A percentile compares a stretch with the other conserved stretches of the same genome.
phyloP scores from a whole-genome alignment of 805 yeast species.

The Limtongia smithiae region DNA sequence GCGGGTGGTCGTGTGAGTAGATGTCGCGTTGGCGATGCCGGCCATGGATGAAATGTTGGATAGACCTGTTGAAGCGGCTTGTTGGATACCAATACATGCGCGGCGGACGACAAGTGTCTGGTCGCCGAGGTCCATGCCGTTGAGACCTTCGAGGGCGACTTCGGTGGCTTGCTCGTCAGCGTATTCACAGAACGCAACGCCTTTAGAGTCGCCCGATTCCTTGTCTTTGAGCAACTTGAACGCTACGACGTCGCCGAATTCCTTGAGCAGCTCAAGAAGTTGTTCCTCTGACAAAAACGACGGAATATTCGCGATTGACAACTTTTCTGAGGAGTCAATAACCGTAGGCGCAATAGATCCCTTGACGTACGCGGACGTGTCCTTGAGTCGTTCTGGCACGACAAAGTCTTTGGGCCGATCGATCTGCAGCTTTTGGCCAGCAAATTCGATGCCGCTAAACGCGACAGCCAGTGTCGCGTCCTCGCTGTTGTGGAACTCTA shows the following conservation, averaged over 20 bases:
- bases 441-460: slow-evolving; percentile 38
- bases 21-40: slow-evolving; percentile 34
- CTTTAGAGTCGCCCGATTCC: slow-evolving; percentile 50
- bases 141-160: slow-evolving; percentile 38
- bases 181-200: slow-evolving; percentile 56
- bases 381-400: slow-evolving; percentile 33
- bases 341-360: slow-evolving; percentile 31
- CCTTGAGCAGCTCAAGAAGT: slow-evolving; percentile 43
- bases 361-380: slow-evolving; percentile 10
- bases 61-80: slow-evolving; percentile 13
- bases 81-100: slow-evolving; percentile 41
- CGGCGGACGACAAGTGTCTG: slow-evolving; percentile 38
- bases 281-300: slow-evolving; percentile 43
- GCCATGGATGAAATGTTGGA: slow-evolving; percentile 31
- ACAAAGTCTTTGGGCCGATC: slow-evolving; percentile 49
- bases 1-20: slow-evolving; percentile 36
- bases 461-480: slow-evolving; percentile 56
- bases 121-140: slow-evolving; percentile 40
- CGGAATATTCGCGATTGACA: slow-evolving; percentile 48
- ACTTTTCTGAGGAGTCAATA: slow-evolving; percentile 46
- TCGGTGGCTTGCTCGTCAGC: slow-evolving; percentile 31
- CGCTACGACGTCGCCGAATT: slow-evolving; percentile 42
- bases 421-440: slow-evolving; percentile 35
- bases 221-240: slow-evolving; percentile 45
- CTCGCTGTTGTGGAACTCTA: slow-evolving; percentile 50